These are phyloP conservation scores for Curvularia eragrostidis DNA, from an alignment of 2,329 filamentous ascomycete species.

Conservation along the genomic window DNA sequence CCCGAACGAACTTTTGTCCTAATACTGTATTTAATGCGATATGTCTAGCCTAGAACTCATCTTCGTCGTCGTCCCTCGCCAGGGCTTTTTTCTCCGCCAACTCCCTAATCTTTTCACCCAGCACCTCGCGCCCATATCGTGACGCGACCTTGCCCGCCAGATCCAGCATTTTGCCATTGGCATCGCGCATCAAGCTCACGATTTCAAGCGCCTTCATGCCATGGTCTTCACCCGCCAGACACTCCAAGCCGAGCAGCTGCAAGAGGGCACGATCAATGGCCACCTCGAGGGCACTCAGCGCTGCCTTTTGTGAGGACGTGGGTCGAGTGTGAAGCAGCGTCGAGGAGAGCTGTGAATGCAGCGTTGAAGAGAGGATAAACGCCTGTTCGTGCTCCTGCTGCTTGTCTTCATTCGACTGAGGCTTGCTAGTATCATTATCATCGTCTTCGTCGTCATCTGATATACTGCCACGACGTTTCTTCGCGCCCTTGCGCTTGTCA, in stretches of 20 bases:
- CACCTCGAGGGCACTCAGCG: conserved; percentile 74
- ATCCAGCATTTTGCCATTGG: conserved; percentile 87
- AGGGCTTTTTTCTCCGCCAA: conserved; percentile 74
- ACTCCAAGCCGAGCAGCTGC: conserved; percentile 88
- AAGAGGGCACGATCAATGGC: conserved; percentile 90
- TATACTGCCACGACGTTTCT: conserved; percentile 44
- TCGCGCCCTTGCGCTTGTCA: conserved; percentile 36
- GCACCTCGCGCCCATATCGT: conserved; percentile 77
- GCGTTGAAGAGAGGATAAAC: conserved; percentile 76
- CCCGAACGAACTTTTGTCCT: too few species aligned
- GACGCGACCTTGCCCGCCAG: conserved; percentile 88
- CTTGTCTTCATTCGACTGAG: conserved; percentile 52
- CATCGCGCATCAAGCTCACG: conserved; percentile 83
- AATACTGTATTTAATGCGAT: too few species aligned
- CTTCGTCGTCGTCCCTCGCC: conserved; percentile 54
- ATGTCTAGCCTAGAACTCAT: conserved; percentile 9
- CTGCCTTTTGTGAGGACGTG: conserved; percentile 68
- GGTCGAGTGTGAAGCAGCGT: conserved; percentile 72
- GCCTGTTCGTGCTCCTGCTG: conserved; percentile 75
- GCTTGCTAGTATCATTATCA: conserved; percentile 36
- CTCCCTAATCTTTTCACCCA: conserved; percentile 91
- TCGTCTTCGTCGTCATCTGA: conserved; percentile 41
- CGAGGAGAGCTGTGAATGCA: conserved; percentile 77
- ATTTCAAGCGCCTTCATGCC: conserved; percentile 96
- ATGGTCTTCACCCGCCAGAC: conserved; percentile 87